Conservation (phyloP, 805 yeast species). For the Lipomyces orientalis region DNA sequence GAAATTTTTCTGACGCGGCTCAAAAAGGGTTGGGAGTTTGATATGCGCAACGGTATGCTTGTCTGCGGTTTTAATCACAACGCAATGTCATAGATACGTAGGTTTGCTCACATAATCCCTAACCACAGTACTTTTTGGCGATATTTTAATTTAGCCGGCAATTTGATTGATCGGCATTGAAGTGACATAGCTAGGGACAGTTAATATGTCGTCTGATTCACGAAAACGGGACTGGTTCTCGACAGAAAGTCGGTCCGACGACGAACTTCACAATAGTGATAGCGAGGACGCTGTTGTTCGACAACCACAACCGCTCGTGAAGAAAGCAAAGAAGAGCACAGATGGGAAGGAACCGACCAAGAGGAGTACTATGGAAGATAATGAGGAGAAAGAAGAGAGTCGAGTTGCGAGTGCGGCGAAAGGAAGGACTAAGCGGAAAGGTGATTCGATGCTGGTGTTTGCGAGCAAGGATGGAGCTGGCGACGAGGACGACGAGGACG, state of each 20-base stretch:
- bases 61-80: too few relatives aligned
- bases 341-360: slow-evolving; percentile 38
- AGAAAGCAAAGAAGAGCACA: slow-evolving; percentile 30
- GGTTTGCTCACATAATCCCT: background rate
- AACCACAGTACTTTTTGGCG: background rate
- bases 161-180: background rate
- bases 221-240: slow-evolving; percentile 32
- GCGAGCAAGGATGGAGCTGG: slow-evolving; percentile 37
- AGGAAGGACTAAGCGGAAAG: slow-evolving; percentile 15
- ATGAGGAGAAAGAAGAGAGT: slow-evolving; percentile 18
- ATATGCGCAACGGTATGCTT: background rate
- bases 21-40: background rate
- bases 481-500: slow-evolving; percentile 41
- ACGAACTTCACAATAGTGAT: slow-evolving; percentile 40
- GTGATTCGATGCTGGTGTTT: background rate
- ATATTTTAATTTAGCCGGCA: background rate
- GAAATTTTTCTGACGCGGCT: too few relatives aligned
- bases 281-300: slow-evolving; percentile 33
- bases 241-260: slow-evolving; percentile 37
- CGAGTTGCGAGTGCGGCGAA: slow-evolving; percentile 12
- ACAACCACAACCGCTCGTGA: slow-evolving; percentile 32
- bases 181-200: background rate
- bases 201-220: slow-evolving; percentile 12
- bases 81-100: too few relatives aligned
- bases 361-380: slow-evolving; percentile 30